These are phyloP conservation scores for Suillus hirtellus DNA, from an alignment of 768 basidiomycete genomes.

Conservation along the genomic window DNA sequence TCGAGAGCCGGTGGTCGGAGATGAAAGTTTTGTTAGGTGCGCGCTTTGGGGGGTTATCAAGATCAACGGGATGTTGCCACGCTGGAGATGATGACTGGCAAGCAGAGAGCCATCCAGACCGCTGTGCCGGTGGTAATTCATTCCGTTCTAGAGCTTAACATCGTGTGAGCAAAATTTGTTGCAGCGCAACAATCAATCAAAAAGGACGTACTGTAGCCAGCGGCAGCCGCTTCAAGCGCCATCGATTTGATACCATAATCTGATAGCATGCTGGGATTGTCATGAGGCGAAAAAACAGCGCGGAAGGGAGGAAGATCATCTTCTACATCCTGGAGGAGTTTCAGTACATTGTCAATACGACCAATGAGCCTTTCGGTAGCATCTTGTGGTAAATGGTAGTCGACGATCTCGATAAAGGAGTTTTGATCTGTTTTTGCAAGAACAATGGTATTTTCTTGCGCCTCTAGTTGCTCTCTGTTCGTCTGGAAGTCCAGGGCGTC, in stretches of 20 bases:
- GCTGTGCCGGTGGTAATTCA: slow-evolving; percentile 36
- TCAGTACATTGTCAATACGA: slow-evolving; percentile 19
- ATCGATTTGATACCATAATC: slow-evolving; percentile 25
- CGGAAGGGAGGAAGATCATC: slow-evolving; percentile 33
- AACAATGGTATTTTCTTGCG: slow-evolving; percentile 15
- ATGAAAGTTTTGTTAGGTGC: slow-evolving; percentile 32
- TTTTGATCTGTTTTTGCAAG: slow-evolving; percentile 22
- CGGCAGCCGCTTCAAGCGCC: slow-evolving; percentile 28
- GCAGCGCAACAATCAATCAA: not conserved
- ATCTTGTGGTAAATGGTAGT: slow-evolving; percentile 14
- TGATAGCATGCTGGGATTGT: slow-evolving; percentile 30
- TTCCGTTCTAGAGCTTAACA: slow-evolving; percentile 27
- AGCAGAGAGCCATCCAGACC: slow-evolving; percentile 25
- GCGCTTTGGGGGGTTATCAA: slow-evolving; percentile 7
- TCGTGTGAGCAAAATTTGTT: not conserved
- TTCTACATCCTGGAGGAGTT: slow-evolving; percentile 29
- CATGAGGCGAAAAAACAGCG: slow-evolving; percentile 30
- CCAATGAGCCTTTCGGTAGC: slow-evolving; percentile 2
- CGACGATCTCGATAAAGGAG: slow-evolving; percentile 18
- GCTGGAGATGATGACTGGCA: slow-evolving; percentile 28
- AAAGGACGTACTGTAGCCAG: slow-evolving; percentile 26
- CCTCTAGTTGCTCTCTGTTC: slow-evolving; percentile 26
- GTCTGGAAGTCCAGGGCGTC: slow-evolving; percentile 28
- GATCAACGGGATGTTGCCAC: slow-evolving; percentile 33
- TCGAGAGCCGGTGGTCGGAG: slow-evolving; percentile 33